Evolutionary conservation across 1,139 yeast species (phyloP).

Genomic region (Pneumocystis canis): DNA sequence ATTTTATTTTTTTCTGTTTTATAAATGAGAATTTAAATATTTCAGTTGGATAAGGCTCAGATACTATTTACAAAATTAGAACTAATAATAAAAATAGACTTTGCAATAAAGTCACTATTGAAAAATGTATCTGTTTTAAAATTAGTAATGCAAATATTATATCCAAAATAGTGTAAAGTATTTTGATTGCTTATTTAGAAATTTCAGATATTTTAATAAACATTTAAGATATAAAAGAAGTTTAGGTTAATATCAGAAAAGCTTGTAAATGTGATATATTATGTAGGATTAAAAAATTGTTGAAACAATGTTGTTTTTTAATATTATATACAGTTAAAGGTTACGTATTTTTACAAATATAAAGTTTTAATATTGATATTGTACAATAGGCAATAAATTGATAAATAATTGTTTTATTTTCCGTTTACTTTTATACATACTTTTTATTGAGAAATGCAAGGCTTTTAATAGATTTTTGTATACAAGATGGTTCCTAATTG

Average conservation of each 20-base stretch:
- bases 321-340: not conserved
- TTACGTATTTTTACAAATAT: not conserved
- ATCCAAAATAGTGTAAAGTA: not conserved
- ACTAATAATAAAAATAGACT: not conserved
- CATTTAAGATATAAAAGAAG: no score
- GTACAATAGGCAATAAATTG: not conserved
- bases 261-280: no score
- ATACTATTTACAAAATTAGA: no score
- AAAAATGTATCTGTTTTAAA: not conserved
- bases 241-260: no score
- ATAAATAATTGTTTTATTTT: not conserved
- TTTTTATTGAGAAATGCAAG: not conserved
- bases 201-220: not conserved
- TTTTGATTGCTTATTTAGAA: not conserved
- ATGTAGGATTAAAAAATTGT: no score
- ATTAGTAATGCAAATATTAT: not conserved
- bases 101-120: not conserved
- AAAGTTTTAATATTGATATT: not conserved
- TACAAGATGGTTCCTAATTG: slow-evolving; percentile 29
- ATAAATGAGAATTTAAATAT: no score
- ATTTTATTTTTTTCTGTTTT: no score
- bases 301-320: not conserved
- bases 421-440: not conserved
- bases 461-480: not conserved
- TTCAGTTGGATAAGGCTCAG: no score